Conservation (phyloP, 345 rosid genomes). For the Eucalyptus curtisii region DNA sequence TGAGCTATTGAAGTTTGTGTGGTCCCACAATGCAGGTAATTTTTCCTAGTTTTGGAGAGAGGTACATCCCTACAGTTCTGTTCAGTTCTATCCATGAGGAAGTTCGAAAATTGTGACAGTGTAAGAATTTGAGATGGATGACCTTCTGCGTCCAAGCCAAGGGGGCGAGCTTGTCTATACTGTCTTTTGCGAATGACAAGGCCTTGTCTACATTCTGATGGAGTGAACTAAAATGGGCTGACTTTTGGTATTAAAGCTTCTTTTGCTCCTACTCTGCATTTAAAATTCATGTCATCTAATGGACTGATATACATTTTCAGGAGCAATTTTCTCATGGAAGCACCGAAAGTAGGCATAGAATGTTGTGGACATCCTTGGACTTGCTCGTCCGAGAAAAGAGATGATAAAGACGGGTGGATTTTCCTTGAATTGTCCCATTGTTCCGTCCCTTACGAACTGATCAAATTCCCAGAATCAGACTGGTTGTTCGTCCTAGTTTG, state of each 20-base stretch:
- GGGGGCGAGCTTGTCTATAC: background rate
- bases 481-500: background rate
- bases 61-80: slow-evolving; percentile 64
- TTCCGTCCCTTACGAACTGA: background rate
- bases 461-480: background rate
- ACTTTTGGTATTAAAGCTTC: background rate
- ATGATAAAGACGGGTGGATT: background rate
- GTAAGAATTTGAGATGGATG: background rate
- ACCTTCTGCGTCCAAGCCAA: background rate
- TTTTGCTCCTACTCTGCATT: background rate
- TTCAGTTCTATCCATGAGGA: slow-evolving; percentile 58
- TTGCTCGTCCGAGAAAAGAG: background rate
- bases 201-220: background rate
- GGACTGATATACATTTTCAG: background rate
- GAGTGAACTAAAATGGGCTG: background rate
- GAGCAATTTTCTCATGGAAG: background rate
- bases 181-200: background rate
- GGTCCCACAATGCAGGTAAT: background rate
- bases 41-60: slow-evolving; percentile 88
- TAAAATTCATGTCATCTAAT: background rate
- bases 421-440: background rate
- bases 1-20: background rate
- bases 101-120: slow-evolving; percentile 42
- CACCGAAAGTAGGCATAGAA: background rate
- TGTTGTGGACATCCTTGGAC: background rate